Evolutionary conservation across 2,329 filamentous ascomycete genomes (phyloP).

Genomic region (Beauveria australis): DNA sequence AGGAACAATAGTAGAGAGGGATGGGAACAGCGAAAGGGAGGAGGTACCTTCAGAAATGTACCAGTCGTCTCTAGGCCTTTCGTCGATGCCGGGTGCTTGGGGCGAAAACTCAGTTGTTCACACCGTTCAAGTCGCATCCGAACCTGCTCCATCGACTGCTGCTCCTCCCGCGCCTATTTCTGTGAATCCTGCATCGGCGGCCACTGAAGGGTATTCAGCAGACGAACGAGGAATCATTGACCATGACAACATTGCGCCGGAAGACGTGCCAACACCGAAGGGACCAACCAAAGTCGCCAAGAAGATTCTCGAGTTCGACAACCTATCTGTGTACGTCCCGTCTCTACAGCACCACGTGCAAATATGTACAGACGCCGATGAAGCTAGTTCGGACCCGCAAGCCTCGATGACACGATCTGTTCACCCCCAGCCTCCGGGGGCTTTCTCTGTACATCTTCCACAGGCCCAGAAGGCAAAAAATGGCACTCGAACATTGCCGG

Average conservation of each 20-base stretch:
- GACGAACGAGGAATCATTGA: not conserved
- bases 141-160: constrained; percentile 8
- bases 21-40: not conserved
- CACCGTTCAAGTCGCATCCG: constrained; percentile 8
- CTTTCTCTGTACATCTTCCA: constrained; percentile 44
- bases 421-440: constrained; percentile 49
- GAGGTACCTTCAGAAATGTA: not conserved
- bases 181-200: not conserved
- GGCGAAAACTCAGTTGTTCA: constrained; percentile 26
- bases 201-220: not conserved
- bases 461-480: not conserved
- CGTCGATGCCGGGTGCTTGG: constrained; percentile 46
- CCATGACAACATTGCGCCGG: constrained; percentile 17
- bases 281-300: constrained; percentile 48
- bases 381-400: constrained; percentile 21
- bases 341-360: constrained; percentile 39
- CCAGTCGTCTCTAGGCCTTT: not conserved
- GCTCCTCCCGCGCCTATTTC: not conserved
- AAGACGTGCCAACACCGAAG: constrained; percentile 41
- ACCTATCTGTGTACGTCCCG: constrained; percentile 47
- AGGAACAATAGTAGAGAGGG: not conserved
- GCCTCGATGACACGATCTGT: constrained; percentile 29
- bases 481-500: not conserved
- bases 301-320: constrained; percentile 42
- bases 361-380: constrained; percentile 22